A percentile compares a stretch with the other conserved stretches of the same genome.
phyloP scores from a whole-genome alignment of 129 eudicot genomes.

The Flaveria sonorensis region DNA sequence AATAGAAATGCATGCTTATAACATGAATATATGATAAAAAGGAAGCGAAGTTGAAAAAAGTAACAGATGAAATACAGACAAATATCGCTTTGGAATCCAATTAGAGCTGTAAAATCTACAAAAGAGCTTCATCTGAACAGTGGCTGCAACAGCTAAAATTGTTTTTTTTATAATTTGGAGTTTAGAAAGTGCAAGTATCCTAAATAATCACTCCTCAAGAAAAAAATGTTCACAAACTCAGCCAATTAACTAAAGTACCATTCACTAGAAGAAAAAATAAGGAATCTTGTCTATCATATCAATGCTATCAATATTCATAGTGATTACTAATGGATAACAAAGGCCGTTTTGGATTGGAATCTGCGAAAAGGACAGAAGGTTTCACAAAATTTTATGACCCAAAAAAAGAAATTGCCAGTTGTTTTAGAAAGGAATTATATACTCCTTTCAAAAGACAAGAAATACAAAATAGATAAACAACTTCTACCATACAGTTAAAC shows the following conservation, averaged over 20 bases:
- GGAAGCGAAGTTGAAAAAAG: not conserved
- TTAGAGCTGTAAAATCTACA: not conserved
- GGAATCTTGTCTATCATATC: not conserved
- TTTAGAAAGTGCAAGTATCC: too few species aligned
- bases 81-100: not conserved
- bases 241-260: too few species aligned
- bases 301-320: not conserved
- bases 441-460: not conserved
- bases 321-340: constrained; percentile 2
- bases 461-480: not conserved
- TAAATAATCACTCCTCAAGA: too few species aligned
- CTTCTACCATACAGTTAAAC: not conserved
- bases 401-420: not conserved
- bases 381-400: not conserved
- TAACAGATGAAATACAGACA: not conserved
- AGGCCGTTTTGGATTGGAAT: not conserved
- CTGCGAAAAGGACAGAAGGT: not conserved
- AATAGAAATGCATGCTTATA: too few species aligned
- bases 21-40: not conserved
- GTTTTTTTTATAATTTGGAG: too few species aligned
- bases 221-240: too few species aligned
- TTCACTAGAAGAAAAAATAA: too few species aligned
- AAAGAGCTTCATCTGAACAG: not conserved
- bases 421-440: not conserved
- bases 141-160: not conserved